Evolutionary conservation across 2,329 filamentous ascomycete species (phyloP).

Genomic region (Penicillium sclerotigenum): DNA sequence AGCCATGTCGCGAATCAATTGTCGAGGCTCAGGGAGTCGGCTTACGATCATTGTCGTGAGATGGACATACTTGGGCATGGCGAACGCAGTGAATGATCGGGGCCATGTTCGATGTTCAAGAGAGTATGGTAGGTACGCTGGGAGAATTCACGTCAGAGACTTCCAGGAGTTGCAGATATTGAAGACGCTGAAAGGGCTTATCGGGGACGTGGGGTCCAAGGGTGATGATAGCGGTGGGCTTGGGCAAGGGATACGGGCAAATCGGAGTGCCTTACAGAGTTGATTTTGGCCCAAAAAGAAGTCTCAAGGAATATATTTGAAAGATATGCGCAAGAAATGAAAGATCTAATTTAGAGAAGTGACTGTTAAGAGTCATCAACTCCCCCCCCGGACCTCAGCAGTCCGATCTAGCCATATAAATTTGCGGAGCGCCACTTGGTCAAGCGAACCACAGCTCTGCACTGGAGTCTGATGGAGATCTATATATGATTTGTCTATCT

Average conservation of each 20-base stretch:
- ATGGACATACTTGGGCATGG: slow-evolving; percentile 44
- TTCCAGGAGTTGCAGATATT: not conserved
- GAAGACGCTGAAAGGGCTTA: slow-evolving; percentile 13
- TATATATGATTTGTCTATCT: slow-evolving; percentile 12
- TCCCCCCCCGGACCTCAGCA: slow-evolving; percentile 15
- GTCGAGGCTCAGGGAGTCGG: not conserved
- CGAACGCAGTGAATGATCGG: slow-evolving; percentile 46
- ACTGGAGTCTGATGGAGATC: slow-evolving; percentile 8
- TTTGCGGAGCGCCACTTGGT: slow-evolving; percentile 7
- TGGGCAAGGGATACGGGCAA: not conserved
- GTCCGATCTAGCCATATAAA: slow-evolving; percentile 13
- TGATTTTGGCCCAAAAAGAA: not conserved
- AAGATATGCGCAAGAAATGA: not conserved
- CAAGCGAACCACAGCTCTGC: slow-evolving; percentile 15
- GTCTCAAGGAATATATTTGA: not conserved
- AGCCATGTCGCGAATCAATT: not conserved
- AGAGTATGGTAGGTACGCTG: not conserved
- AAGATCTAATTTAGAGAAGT: not conserved
- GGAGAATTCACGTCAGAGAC: not conserved
- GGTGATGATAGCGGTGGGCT: not conserved
- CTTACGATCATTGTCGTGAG: not conserved
- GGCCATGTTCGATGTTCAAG: slow-evolving; percentile 30
- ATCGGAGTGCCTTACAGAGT: not conserved
- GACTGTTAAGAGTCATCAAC: slow-evolving; percentile 11
- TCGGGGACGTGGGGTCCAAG: slow-evolving; percentile 27